Conservation (phyloP, 2,329 filamentous ascomycete genomes). For the Aureobasidium leucospermi region DNA sequence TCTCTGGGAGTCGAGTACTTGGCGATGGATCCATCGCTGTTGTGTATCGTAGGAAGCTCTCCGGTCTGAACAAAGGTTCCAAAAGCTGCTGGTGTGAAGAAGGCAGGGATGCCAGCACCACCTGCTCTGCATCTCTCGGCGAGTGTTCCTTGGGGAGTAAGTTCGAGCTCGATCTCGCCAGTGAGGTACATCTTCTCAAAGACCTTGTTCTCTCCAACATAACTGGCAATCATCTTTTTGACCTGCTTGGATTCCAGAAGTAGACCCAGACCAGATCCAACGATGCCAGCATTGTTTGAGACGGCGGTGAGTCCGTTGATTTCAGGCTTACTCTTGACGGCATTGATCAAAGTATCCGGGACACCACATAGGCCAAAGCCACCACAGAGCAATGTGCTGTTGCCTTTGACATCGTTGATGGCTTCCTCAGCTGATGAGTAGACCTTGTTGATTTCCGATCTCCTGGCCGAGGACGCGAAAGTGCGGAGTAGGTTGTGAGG, state of each 20-base stretch:
- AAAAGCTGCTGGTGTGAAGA: conserved; percentile 66
- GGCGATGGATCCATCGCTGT: conserved; percentile 52
- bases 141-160: conserved; percentile 69
- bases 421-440: conserved; percentile 55
- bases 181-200: conserved; percentile 68
- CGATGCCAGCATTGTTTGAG: conserved; percentile 72
- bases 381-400: conserved; percentile 64
- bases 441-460: conserved; percentile 22
- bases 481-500: conserved; percentile 19
- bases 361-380: conserved; percentile 80
- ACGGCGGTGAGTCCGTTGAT: conserved; percentile 60
- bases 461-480: conserved; percentile 20
- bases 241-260: conserved; percentile 64
- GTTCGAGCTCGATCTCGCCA: conserved; percentile 66
- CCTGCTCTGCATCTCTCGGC: conserved; percentile 66
- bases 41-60: conserved; percentile 58
- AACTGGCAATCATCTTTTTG: conserved; percentile 64
- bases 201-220: conserved; percentile 69
- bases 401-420: conserved; percentile 62
- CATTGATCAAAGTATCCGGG: conserved; percentile 62
- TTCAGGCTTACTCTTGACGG: conserved; percentile 54
- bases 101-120: conserved; percentile 70
- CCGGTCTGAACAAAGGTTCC: conserved; percentile 62
- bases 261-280: conserved; percentile 61
- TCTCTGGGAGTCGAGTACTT: conserved; percentile 61